A percentile compares a stretch with the other conserved stretches of the same genome.
Evolutionary conservation across 2,329 filamentous ascomycete genomes (phyloP).

Genomic region (Xylariaceae sp.): DNA sequence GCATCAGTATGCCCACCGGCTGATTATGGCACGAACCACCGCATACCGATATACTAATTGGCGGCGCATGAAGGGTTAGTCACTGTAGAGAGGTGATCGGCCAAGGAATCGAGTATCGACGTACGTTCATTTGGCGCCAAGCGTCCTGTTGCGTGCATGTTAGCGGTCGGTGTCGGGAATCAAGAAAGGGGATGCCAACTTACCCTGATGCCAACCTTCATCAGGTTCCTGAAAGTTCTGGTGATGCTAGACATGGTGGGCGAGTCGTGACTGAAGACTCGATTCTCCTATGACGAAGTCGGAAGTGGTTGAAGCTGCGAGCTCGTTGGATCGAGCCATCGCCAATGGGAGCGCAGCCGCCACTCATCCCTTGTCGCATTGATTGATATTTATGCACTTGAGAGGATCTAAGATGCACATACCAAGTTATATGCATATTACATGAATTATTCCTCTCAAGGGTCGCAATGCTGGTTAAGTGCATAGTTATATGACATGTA

Average conservation of each 20-base stretch:
- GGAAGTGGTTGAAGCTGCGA: conserved; percentile 11
- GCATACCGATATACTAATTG: conserved; percentile 53
- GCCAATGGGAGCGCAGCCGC: neutral
- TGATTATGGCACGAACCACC: neutral
- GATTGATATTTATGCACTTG: neutral
- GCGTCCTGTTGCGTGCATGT: conserved; percentile 61
- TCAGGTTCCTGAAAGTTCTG: conserved; percentile 81
- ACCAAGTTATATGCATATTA: too few relatives aligned
- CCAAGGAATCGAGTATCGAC: conserved; percentile 36
- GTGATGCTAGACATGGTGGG: conserved; percentile 81
- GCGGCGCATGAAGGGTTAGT: conserved; percentile 25
- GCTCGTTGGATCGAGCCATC: conserved; percentile 9
- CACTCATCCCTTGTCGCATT: neutral
- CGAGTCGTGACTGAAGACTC: conserved; percentile 23
- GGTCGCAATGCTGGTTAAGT: neutral
- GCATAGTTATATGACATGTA: neutral
- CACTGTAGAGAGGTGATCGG: conserved; percentile 23
- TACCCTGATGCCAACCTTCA: conserved; percentile 85
- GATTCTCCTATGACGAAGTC: conserved; percentile 20
- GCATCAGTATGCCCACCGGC: conserved; percentile 13
- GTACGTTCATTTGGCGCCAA: conserved; percentile 88
- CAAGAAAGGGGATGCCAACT: conserved; percentile 18
- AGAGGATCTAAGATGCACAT: neutral
- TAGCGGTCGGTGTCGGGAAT: conserved; percentile 31
- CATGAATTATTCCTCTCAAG: neutral